Base-by-base conservation (phyloP, 2,329 filamentous ascomycete genomes). In the Colletotrichum sp. region DNA sequence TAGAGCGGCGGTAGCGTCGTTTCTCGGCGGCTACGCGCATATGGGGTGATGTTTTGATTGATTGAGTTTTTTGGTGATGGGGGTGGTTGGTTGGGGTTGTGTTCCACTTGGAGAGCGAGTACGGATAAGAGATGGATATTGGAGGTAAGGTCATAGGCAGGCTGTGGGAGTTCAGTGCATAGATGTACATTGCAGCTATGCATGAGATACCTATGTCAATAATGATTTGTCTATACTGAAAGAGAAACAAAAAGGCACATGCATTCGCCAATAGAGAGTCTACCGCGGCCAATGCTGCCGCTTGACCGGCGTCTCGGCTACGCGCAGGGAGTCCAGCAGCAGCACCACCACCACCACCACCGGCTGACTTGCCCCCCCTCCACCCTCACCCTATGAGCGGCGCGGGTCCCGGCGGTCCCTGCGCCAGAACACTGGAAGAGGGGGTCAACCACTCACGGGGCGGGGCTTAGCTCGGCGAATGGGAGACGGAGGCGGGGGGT, bases 11-110 rank as follows among this genome's bases (percentile, higher is more conserved):
- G 36, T 70, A 70, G 68, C 68, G 68, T 70, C 68, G 34, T 63
- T 70, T 52, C 68, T 60, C 34, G 68, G 68, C 68, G 68, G 68
- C 68, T 70, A 70, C 57, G 68, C 68, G 68, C 68, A 70, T 70
- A 32, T 62, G 57, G n/a, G 62, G 26, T 63, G 68, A 62, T 70
- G 44, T 21, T 49, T 62, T 44, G 13, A 55, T 55, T 66, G 69
- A 52, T 24, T 26, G 13, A 24, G 18, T 28, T 49, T 39, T n/a
- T 36, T 4, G 57, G 57, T 26, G 66, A 24, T 59, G 57, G 36
- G 15, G 68, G 39, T 34, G 36, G 36, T 55, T 67, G 36, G 64
- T 49, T 16, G 24, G 24, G 26, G 2, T 49, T n/a, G 32, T 26
- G 18, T 36, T 55, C 13, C 59, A 18, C 55, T 24, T 64, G 30